Percentiles rank a stretch among this genome's conserved stretches.
Conservation (phyloP, 768 basidiomycete species). For the Mrakia frigida region DNA sequence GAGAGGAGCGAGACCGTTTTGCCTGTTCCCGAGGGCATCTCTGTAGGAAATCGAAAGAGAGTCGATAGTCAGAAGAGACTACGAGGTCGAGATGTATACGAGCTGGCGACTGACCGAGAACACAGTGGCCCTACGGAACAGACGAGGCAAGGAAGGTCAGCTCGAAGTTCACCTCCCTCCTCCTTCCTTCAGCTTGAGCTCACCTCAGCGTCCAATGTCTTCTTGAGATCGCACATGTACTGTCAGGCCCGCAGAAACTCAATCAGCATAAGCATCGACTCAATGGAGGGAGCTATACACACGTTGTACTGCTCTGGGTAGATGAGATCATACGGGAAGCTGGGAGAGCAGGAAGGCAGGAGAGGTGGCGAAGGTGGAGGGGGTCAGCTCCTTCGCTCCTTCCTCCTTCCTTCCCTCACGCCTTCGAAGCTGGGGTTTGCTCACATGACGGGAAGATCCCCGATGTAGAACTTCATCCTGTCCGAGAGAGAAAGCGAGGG, state of each 20-base stretch:
- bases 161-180: not conserved
- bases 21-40: conserved; percentile 99
- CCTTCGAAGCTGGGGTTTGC: conserved; percentile 34
- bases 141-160: not conserved
- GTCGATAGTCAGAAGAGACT: not conserved
- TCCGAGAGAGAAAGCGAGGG: not conserved
- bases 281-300: not conserved
- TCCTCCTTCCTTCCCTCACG: not conserved
- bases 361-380: conserved; percentile 1
- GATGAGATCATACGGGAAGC: conserved; percentile 45
- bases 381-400: not conserved
- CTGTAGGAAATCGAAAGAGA: conserved; percentile 40
- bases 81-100: not conserved
- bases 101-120: conserved; percentile 50
- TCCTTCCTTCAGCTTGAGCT: conserved; percentile 31
- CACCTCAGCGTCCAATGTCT: conserved; percentile 90
- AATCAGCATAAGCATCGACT: not conserved
- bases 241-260: not conserved
- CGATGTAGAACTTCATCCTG: conserved; percentile 74
- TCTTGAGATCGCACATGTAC: conserved; percentile 98
- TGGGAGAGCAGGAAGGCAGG: not conserved
- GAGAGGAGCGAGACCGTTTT: conserved; percentile 96
- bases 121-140: conserved; percentile 77
- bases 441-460: conserved; percentile 62
- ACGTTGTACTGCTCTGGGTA: conserved; percentile 80